phyloP scores from a whole-genome alignment of 768 basidiomycete species.

The Cytidiella melzeri region DNA sequence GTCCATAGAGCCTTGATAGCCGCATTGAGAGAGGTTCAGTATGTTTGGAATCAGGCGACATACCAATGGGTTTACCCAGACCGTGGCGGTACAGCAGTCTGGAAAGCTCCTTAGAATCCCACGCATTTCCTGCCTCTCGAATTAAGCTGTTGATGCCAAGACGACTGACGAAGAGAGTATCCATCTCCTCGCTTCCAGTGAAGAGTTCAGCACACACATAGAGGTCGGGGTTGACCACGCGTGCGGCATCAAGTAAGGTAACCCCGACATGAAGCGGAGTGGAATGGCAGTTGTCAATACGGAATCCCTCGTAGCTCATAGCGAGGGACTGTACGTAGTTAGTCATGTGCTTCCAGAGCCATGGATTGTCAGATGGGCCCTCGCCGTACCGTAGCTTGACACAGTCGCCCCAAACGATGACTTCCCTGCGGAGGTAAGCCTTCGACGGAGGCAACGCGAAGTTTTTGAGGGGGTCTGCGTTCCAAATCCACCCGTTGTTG shows the following conservation, averaged over 20 bases:
- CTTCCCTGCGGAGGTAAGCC: slow-evolving; percentile 91
- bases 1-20: slow-evolving; percentile 80
- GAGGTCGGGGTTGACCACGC: slow-evolving; percentile 84
- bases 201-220: slow-evolving; percentile 97
- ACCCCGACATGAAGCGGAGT: slow-evolving; percentile 97
- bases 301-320: slow-evolving; percentile 85
- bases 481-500: slow-evolving; percentile 99
- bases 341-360: slow-evolving; percentile 91
- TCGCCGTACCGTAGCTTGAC: slow-evolving; percentile 95
- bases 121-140: slow-evolving; percentile 89
- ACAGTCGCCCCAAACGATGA: slow-evolving; percentile 97
- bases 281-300: slow-evolving; percentile 98
- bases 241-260: slow-evolving; percentile 86
- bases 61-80: slow-evolving; percentile 88
- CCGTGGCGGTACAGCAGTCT: slow-evolving; percentile 86
- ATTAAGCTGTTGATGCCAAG: slow-evolving; percentile 92
- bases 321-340: slow-evolving; percentile 80
- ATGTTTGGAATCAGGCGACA: slow-evolving; percentile 18
- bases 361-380: slow-evolving; percentile 76
- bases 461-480: slow-evolving; percentile 88
- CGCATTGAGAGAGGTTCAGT: neutral
- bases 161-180: slow-evolving; percentile 83
- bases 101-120: slow-evolving; percentile 87
- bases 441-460: slow-evolving; percentile 92
- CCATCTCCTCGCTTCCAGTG: slow-evolving; percentile 93